A percentile compares a stretch with the other conserved stretches of the same genome.
These are phyloP conservation scores for Penicillium psychrofluorescens DNA, from an alignment of 495 filamentous ascomycete species.

Conservation along the genomic window DNA sequence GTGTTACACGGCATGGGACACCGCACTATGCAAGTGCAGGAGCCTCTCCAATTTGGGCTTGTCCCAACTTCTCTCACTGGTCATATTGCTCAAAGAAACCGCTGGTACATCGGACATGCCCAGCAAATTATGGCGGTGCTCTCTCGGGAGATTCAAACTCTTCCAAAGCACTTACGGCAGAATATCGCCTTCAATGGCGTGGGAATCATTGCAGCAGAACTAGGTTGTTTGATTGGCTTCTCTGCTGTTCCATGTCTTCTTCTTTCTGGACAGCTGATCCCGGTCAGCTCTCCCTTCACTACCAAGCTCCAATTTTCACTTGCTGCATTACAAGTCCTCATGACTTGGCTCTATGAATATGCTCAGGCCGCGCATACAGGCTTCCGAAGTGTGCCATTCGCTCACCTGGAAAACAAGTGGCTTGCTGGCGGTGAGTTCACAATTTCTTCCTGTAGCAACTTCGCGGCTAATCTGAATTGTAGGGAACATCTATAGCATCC, in stretches of 20 bases:
- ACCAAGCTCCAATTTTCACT: constrained; percentile 12
- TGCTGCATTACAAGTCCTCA: constrained; percentile 6
- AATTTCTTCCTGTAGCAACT: not conserved
- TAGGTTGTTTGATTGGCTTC: constrained; percentile 13
- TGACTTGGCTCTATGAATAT: constrained; percentile 22
- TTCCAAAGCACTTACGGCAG: constrained; percentile 14
- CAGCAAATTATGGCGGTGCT: constrained; percentile 22
- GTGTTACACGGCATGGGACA: constrained; percentile 36
- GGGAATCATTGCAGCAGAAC: constrained; percentile 14
- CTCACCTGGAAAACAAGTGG: constrained; percentile 30
- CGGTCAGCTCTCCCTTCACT: not conserved
- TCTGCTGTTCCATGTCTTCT: constrained; percentile 15
- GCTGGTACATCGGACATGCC: constrained; percentile 36
- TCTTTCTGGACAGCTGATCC: constrained; percentile 10
- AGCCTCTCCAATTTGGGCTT: constrained; percentile 43
- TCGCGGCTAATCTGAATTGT: not conserved
- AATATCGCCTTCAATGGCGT: constrained; percentile 20
- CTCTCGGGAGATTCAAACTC: constrained; percentile 1
- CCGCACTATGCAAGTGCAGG: constrained; percentile 38
- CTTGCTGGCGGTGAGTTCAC: constrained; percentile 18
- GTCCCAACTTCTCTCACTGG: constrained; percentile 41
- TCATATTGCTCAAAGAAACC: constrained; percentile 43
- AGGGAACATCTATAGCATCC: constrained; percentile 22
- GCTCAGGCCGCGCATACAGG: constrained; percentile 13
- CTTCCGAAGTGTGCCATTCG: constrained; percentile 14